phyloP scores from a whole-genome alignment of 345 rosid species.

The Microthlaspi erraticum region DNA sequence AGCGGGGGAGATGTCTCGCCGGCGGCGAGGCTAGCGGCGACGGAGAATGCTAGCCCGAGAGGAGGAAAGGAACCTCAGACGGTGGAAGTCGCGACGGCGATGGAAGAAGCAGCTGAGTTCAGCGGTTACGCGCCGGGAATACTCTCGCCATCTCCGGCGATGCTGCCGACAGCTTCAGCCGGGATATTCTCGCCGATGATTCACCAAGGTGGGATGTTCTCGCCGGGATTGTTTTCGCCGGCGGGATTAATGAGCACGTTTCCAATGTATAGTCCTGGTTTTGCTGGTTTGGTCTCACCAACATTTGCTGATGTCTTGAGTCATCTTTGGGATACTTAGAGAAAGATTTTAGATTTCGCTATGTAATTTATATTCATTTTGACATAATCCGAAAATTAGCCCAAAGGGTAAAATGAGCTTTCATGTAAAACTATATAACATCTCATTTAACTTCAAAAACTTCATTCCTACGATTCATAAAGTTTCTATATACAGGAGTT shows the following conservation, averaged over 20 bases:
- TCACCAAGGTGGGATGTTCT: conserved; percentile 36
- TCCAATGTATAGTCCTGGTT: conserved; percentile 53
- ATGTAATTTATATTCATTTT: conserved; percentile 34
- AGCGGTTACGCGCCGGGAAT: conserved; percentile 63
- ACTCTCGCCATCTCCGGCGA: conserved; percentile 75
- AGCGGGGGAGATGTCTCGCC: conserved; percentile 64
- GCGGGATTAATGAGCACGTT: conserved; percentile 52
- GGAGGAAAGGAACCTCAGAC: conserved; percentile 45
- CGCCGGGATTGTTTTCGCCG: conserved; percentile 68
- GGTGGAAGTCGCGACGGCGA: conserved; percentile 22
- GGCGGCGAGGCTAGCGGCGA: conserved; percentile 81
- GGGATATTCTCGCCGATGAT: conserved; percentile 63
- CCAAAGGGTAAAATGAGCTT: conserved; percentile 37
- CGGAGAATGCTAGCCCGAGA: conserved; percentile 69
- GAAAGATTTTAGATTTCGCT: background rate
- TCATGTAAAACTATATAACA: conserved; percentile 13
- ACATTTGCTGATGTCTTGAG: conserved; percentile 57
- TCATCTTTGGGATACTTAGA: conserved; percentile 53
- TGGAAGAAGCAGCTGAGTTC: conserved; percentile 45
- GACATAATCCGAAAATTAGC: conserved; percentile 14
- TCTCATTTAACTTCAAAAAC: conserved; percentile 38
- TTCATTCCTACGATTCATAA: conserved; percentile 20
- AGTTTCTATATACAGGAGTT: conserved; percentile 31
- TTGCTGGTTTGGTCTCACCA: conserved; percentile 47
- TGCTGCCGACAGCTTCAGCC: conserved; percentile 51